phyloP scores from a whole-genome alignment of 2,329 filamentous ascomycete species.

The Didymella pomorum region DNA sequence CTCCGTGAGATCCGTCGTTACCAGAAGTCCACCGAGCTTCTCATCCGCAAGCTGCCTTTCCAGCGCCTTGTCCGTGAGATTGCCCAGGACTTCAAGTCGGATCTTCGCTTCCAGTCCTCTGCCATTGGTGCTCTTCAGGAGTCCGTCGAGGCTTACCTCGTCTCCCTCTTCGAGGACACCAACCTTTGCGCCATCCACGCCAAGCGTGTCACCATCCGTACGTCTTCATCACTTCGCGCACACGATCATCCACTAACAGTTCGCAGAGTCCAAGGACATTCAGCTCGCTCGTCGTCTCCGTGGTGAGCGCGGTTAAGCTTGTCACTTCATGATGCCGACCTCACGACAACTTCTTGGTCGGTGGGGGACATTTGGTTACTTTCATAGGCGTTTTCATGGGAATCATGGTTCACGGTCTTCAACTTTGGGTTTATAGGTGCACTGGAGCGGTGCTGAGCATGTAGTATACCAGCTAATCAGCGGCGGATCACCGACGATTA shows the following conservation, averaged over 20 bases:
- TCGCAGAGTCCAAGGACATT: constrained; percentile 90
- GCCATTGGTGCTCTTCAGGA: constrained; percentile 94
- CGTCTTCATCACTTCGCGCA: constrained; percentile 16
- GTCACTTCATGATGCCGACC: constrained; percentile 31
- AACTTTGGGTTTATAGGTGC: constrained; percentile 47
- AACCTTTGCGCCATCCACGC: constrained; percentile 97
- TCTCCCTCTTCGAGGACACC: constrained; percentile 95
- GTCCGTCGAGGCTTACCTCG: constrained; percentile 93
- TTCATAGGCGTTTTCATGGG: constrained; percentile 48
- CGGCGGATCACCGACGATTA: constrained; percentile 46
- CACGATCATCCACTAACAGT: constrained; percentile 29
- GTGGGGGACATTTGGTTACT: constrained; percentile 39
- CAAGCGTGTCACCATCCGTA: constrained; percentile 86
- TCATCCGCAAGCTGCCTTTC: constrained; percentile 83
- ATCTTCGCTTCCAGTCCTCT: constrained; percentile 94
- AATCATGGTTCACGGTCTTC: constrained; percentile 49
- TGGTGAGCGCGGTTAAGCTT: constrained; percentile 61
- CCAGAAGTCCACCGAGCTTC: constrained; percentile 86
- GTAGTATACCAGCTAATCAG: constrained; percentile 52
- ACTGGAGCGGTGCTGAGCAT: constrained; percentile 47
- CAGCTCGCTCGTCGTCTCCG: constrained; percentile 76
- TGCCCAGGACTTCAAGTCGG: constrained; percentile 68
- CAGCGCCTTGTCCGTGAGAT: constrained; percentile 82
- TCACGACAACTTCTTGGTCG: constrained; percentile 38
- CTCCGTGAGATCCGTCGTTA: constrained; percentile 91